Percentiles rank a stretch among this genome's conserved stretches.
These are phyloP conservation scores for Hymenoscyphus infarciens DNA, from an alignment of 2,329 filamentous ascomycete species.

Conservation along the genomic window DNA sequence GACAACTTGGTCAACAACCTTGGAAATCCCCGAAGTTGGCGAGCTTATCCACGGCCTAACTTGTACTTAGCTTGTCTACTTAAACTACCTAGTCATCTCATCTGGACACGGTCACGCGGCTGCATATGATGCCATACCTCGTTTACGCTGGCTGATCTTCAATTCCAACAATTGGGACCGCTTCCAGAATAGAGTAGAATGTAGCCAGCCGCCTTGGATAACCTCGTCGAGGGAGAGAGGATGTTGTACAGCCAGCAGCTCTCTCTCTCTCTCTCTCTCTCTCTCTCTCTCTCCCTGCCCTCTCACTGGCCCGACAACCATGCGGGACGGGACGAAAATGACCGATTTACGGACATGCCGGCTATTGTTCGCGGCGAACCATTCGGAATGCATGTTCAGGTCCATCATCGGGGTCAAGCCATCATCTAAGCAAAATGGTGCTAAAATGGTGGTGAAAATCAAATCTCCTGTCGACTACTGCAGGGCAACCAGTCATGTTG, in stretches of 20 bases:
- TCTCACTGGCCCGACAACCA: not conserved
- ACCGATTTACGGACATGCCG: not conserved
- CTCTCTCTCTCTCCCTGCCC: too few species aligned
- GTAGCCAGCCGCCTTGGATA: not conserved
- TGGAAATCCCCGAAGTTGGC: slow-evolving; percentile 2
- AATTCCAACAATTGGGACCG: not conserved
- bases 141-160: not conserved
- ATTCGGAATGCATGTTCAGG: not conserved
- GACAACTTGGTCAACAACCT: slow-evolving; percentile 4
- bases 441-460: not conserved
- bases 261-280: too few species aligned
- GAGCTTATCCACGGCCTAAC: not conserved
- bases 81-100: too few species aligned
- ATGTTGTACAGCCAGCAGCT: not conserved
- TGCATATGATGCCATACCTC: slow-evolving; percentile 1
- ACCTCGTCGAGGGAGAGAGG: not conserved
- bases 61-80: too few species aligned
- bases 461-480: not conserved
- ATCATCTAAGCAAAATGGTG: not conserved
- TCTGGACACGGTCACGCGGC: not conserved
- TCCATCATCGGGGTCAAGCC: not conserved
- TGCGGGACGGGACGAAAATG: not conserved
- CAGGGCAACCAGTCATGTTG: slow-evolving; percentile 1
- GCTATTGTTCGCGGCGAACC: not conserved
- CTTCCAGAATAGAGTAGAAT: slow-evolving; percentile 1